Evolutionary conservation across 2,329 filamentous ascomycete genomes (phyloP).

Genomic region (Claviceps fusiformis): DNA sequence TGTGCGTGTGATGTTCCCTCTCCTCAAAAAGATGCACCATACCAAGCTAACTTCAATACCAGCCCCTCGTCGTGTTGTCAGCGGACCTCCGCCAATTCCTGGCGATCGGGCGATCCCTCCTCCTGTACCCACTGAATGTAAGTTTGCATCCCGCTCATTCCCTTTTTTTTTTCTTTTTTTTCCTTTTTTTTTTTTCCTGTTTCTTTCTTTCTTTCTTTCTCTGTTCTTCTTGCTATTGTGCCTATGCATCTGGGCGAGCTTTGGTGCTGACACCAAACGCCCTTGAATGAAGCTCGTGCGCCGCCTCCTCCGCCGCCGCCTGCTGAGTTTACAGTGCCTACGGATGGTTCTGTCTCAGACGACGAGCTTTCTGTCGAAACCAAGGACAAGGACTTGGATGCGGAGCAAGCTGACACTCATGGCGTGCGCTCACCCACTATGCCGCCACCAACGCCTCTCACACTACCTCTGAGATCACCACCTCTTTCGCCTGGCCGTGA

Average conservation of each 20-base stretch:
- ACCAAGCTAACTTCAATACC: constrained; percentile 15
- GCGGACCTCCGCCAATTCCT: constrained; percentile 32
- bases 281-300: constrained; percentile 43
- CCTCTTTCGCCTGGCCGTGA: constrained; percentile 23
- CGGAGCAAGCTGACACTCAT: constrained; percentile 21
- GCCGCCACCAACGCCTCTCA: constrained; percentile 21
- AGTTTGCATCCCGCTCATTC: constrained; percentile 15
- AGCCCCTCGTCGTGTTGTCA: constrained; percentile 20
- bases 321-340: constrained; percentile 47
- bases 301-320: constrained; percentile 36
- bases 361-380: constrained; percentile 60
- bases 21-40: neutral
- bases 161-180: neutral
- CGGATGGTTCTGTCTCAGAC: constrained; percentile 72
- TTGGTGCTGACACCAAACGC: neutral
- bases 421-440: constrained; percentile 26
- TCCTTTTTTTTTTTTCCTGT: neutral
- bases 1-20: constrained; percentile 6
- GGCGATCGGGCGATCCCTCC: constrained; percentile 40
- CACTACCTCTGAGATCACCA: constrained; percentile 19
- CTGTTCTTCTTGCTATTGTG: too few relatives aligned
- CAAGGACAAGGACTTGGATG: constrained; percentile 24
- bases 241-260: neutral
- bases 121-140: constrained; percentile 47
- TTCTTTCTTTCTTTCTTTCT: neutral